Evolutionary conservation across 1,284 basidiomycete species (phyloP).

Genomic region (Limonomyces culmigenus): DNA sequence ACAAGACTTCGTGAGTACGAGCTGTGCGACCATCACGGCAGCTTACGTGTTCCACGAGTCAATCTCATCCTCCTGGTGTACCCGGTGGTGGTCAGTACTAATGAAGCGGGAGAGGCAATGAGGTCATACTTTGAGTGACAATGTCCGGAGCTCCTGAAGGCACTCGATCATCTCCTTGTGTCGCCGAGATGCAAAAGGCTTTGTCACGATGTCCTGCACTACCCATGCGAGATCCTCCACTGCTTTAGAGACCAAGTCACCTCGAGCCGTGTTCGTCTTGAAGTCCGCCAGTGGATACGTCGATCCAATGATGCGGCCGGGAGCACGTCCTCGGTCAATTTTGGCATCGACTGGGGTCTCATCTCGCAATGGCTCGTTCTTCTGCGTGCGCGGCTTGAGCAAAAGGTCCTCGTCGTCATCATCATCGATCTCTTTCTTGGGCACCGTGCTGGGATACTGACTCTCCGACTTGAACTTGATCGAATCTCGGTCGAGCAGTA

Average conservation of each 20-base stretch:
- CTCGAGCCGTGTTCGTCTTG: constrained; percentile 42
- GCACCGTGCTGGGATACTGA: constrained; percentile 13
- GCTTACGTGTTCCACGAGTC: constrained; percentile 61
- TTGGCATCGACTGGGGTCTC: constrained; percentile 13
- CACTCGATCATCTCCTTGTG: constrained; percentile 58
- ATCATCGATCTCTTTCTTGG: too few species aligned
- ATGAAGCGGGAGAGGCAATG: neutral
- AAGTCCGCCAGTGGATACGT: constrained; percentile 67
- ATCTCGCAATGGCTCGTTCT: neutral
- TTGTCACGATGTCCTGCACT: constrained; percentile 49
- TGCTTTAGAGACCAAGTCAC: constrained; percentile 69
- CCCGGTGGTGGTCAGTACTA: neutral
- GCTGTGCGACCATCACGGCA: neutral
- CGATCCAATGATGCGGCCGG: constrained; percentile 45
- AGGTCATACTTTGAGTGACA: constrained; percentile 37
- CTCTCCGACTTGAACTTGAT: constrained; percentile 16
- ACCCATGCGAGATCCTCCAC: constrained; percentile 62
- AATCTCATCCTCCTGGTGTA: constrained; percentile 55
- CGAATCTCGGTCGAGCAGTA: constrained; percentile 33
- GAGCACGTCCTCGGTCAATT: constrained; percentile 23
- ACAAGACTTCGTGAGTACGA: neutral
- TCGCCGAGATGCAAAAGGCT: constrained; percentile 52
- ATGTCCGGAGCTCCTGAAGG: constrained; percentile 46
- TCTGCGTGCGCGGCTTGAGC: neutral
- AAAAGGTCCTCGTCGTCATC: constrained; percentile 15